Percentiles rank a stretch among this genome's conserved stretches.
These are phyloP conservation scores for Suillus placidus DNA, from an alignment of 768 basidiomycete species.

Conservation along the genomic window DNA sequence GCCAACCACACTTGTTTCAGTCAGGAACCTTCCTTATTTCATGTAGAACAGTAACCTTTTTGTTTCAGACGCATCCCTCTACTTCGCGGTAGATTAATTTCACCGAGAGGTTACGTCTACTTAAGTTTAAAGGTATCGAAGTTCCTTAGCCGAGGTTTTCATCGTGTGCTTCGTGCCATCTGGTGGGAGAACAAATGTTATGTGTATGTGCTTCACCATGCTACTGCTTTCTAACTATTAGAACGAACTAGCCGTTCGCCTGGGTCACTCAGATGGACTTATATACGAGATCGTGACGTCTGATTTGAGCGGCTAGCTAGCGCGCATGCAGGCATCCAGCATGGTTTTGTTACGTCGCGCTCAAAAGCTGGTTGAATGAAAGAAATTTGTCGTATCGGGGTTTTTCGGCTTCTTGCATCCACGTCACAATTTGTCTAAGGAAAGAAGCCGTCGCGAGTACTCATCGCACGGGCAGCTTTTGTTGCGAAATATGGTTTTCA, in stretches of 20 bases:
- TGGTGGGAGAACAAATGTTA: neutral
- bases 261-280: neutral
- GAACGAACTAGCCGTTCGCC: neutral
- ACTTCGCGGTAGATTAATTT: neutral
- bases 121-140: neutral
- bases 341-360: neutral
- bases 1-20: neutral
- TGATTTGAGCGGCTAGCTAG: neutral
- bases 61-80: neutral
- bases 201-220: neutral
- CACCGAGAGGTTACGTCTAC: neutral
- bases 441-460: neutral
- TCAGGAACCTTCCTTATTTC: neutral
- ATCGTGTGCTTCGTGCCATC: neutral
- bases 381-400: neutral
- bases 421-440: neutral
- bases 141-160: neutral
- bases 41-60: neutral
- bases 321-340: neutral
- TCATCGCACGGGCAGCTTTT: neutral
- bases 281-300: neutral
- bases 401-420: neutral
- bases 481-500: neutral
- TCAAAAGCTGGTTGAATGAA: neutral
- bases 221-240: neutral